Base-by-base conservation (phyloP, 2,329 filamentous ascomycete genomes). In the Lachnellula cervina region DNA sequence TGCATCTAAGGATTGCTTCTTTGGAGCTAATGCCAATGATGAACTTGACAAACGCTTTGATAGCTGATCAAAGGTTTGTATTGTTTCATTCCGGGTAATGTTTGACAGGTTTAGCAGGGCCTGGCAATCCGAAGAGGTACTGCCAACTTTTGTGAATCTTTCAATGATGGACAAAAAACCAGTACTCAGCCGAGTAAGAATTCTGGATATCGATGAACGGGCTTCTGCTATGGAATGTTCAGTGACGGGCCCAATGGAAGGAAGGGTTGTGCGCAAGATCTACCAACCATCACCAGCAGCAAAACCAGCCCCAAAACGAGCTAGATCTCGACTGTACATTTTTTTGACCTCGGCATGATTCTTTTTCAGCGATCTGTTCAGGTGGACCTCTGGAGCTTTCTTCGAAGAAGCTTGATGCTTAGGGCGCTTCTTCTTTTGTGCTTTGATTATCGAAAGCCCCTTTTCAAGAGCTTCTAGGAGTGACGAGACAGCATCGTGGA, bases 271-370 rank as follows among this genome's bases (percentile, higher is more conserved):
- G 40, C 21, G 8, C 35, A 32, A 47, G 34, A 17, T 32, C 28
- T 32, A 28, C 75, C 70, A 65, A 79, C 78, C 71, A 65, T 81
- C 79, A 17, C 79, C 79, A 55, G 71, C 71, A 32, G 74, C 72
- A 34, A 81, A 72, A 1, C 67, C 68, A 38, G 65, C 67, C 8
- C 78, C 79, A 48, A 71, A 65, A 40, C 72, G 70, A 1, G 71
- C 72, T 4, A 78, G 62, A 13, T 71, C 71, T 8, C 70, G 69
- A 2, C 71, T 71, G 61, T 80, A 81, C 6, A 71, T 72, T 21
- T 69, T 67, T 46, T 71, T 69, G 9, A 82, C 70, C 58, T 73
- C 62, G 19, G 54, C 44, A 51, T 60, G 60, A 44, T 56, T 64
- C 52, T 62, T 60, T 43, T 64, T 66, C 47, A 68, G 57, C 25